phyloP scores from a whole-genome alignment of 2,329 filamentous ascomycete species.

The Penicillium sp. region DNA sequence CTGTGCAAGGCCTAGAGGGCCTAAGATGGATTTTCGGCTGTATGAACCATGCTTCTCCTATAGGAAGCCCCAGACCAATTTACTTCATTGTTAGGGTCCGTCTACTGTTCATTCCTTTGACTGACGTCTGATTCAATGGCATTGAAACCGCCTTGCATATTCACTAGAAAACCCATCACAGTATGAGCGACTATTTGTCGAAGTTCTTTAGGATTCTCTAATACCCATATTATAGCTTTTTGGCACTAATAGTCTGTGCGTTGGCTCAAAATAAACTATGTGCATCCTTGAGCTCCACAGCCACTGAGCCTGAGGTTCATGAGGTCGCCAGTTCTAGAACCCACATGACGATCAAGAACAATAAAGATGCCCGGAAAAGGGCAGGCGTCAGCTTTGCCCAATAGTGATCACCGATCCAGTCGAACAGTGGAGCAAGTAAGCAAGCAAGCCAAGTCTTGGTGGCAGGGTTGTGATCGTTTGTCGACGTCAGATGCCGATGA shows the following conservation, averaged over 20 bases:
- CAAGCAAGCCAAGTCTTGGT: not conserved
- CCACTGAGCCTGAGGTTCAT: not conserved
- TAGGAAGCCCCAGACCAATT: not conserved
- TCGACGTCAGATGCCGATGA: constrained; percentile 32
- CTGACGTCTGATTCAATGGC: constrained; percentile 20
- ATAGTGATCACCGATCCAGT: not conserved
- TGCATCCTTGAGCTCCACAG: not conserved
- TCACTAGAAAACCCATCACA: not conserved
- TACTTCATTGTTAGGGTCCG: not conserved
- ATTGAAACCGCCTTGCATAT: constrained; percentile 23
- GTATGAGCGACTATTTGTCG: not conserved
- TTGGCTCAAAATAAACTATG: not conserved
- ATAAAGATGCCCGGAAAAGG: not conserved
- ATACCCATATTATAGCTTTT: not conserved
- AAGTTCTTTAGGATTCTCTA: not conserved
- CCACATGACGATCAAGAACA: not conserved
- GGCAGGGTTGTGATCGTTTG: constrained; percentile 19
- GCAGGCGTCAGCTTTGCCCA: not conserved
- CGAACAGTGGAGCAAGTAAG: not conserved
- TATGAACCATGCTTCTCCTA: not conserved
- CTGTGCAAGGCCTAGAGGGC: not conserved
- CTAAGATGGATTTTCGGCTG: not conserved
- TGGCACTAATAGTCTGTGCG: not conserved
- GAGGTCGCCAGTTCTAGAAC: not conserved
- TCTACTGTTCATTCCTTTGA: not conserved